Conservation (phyloP, 106 monocot species). For the Hemerocallis citrina region DNA sequence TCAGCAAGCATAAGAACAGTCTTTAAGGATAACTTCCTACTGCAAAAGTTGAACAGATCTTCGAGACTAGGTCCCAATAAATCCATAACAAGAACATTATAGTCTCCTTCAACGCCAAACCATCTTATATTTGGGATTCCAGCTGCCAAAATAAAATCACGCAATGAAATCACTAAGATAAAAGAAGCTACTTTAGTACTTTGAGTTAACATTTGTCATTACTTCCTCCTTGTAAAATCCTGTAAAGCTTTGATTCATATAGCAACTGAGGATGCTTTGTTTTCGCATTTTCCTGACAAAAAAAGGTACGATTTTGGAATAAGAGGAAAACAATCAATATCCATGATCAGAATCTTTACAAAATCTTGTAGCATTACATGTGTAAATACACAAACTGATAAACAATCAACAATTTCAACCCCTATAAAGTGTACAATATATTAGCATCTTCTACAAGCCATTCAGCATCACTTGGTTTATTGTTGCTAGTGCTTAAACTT, state of each 20-base stretch:
- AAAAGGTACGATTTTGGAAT: no score
- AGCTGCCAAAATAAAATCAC: constrained; percentile 29
- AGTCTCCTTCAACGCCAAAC: constrained; percentile 96
- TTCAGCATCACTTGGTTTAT: no score
- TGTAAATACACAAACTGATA: no score
- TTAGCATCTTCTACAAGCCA: no score
- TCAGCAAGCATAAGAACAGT: constrained; percentile 95
- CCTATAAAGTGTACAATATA: no score
- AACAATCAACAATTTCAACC: no score
- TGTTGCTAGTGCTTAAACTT: no score
- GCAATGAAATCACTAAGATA: no score
- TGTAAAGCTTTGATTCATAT: constrained; percentile 26
- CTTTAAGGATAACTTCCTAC: constrained; percentile 78
- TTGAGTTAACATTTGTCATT: constrained; percentile 1
- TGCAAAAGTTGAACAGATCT: constrained; percentile 93
- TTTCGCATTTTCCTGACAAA: constrained; percentile 25
- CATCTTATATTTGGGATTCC: constrained; percentile 89
- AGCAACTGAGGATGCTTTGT: constrained; percentile 26
- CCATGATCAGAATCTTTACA: no score
- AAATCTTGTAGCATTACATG: no score
- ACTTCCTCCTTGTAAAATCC: constrained; percentile 29
- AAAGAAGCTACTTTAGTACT: no score
- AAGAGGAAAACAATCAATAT: no score
- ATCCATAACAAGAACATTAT: constrained; percentile 95
- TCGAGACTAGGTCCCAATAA: constrained; percentile 88